Percentiles rank a stretch among this genome's conserved stretches.
These are phyloP conservation scores for Citeromyces hawaiiensis DNA, from an alignment of 1,139 yeast species.

Conservation along the genomic window DNA sequence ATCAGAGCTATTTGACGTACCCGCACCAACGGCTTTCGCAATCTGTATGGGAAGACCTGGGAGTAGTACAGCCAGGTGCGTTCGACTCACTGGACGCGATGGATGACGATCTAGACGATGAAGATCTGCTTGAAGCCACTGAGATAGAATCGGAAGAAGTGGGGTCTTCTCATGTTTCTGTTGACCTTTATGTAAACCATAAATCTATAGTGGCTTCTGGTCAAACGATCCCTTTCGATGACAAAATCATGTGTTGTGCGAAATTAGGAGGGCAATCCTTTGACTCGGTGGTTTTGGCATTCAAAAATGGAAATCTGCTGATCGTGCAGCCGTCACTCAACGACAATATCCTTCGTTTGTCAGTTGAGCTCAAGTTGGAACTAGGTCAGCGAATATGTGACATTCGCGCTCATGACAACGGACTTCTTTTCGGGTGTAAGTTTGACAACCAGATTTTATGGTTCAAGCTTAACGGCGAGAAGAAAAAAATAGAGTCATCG, in stretches of 20 bases:
- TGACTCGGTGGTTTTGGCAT: not conserved
- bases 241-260: not conserved
- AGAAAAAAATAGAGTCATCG: not conserved
- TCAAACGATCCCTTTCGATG: not conserved
- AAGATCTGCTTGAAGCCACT: not conserved
- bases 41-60: not conserved
- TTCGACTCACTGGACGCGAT: constrained; percentile 3
- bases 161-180: not conserved
- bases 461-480: not conserved
- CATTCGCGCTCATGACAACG: not conserved
- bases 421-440: not conserved
- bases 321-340: not conserved
- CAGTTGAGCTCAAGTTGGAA: not conserved
- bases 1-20: not conserved
- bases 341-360: not conserved
- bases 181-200: not conserved
- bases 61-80: not conserved
- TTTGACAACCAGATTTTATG: not conserved
- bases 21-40: not conserved
- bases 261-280: not conserved
- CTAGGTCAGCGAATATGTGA: not conserved
- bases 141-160: not conserved
- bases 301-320: not conserved
- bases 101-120: constrained; percentile 2
- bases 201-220: not conserved